phyloP scores from a whole-genome alignment of 768 basidiomycete species.

The Psilocybe tampanensis region DNA sequence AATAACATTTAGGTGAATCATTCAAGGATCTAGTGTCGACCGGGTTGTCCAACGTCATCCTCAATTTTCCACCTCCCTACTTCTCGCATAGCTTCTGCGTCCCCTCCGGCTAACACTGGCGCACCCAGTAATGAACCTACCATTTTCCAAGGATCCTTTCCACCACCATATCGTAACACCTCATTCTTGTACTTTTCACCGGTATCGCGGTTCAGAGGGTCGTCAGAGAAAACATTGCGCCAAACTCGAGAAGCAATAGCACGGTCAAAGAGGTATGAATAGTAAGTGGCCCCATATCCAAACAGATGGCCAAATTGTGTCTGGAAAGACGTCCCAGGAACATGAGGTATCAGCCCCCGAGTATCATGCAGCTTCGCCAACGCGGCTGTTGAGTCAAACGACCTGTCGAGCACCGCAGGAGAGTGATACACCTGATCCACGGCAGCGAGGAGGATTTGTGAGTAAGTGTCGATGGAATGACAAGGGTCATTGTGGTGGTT shows the following conservation, averaged over 20 bases:
- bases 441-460: constrained; percentile 86
- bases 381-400: constrained; percentile 75
- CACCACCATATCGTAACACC: constrained; percentile 82
- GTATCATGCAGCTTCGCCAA: constrained; percentile 63
- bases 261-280: constrained; percentile 95
- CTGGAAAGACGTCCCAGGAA: constrained; percentile 87
- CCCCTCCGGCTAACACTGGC: constrained; percentile 70
- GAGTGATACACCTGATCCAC: constrained; percentile 94
- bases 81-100: constrained; percentile 81
- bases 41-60: constrained; percentile 63
- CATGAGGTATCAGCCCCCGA: constrained; percentile 82
- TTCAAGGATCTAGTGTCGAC: constrained; percentile 70
- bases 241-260: constrained; percentile 95
- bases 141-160: constrained; percentile 94
- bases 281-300: constrained; percentile 97
- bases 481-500: constrained; percentile 78
- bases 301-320: constrained; percentile 95
- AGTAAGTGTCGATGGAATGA: constrained; percentile 84
- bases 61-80: constrained; percentile 91
- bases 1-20: no score
- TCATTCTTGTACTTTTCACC: constrained; percentile 85
- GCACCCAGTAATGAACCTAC: constrained; percentile 68
- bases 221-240: constrained; percentile 66
- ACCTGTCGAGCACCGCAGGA: constrained; percentile 46
- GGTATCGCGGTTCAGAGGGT: constrained; percentile 69